These are phyloP conservation scores for Xylaria sp. DNA, from an alignment of 2,329 filamentous ascomycete genomes.

Conservation along the genomic window DNA sequence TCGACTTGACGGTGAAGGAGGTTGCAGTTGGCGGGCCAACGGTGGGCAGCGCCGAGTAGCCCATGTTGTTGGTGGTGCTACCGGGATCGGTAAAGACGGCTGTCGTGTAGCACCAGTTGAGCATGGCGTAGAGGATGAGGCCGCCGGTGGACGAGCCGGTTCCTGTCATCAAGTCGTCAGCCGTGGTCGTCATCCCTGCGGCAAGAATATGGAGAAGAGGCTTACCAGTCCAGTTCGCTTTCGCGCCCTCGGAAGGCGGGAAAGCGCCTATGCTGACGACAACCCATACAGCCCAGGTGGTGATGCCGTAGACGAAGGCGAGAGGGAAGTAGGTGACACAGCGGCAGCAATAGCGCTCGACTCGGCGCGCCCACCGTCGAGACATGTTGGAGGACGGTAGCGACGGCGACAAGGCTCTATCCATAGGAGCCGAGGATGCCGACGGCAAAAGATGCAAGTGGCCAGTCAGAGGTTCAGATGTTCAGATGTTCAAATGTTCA, in stretches of 20 bases:
- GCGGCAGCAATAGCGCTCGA: conserved; percentile 86
- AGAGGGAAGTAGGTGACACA: conserved; percentile 87
- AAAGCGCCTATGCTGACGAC: conserved; percentile 75
- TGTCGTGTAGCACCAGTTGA: conserved; percentile 89
- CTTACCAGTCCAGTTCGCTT: conserved; percentile 67
- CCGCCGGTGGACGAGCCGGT: conserved; percentile 70
- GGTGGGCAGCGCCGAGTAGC: conserved; percentile 86
- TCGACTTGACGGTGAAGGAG: conserved; percentile 91
- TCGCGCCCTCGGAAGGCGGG: conserved; percentile 55
- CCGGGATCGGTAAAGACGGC: conserved; percentile 95
- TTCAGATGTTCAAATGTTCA: no score
- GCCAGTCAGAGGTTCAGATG: not conserved
- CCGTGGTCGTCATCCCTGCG: conserved; percentile 21
- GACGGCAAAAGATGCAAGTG: not conserved
- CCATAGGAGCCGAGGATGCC: conserved; percentile 40
- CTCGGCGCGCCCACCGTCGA: conserved; percentile 72
- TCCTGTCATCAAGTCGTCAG: conserved; percentile 54
- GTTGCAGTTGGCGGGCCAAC: conserved; percentile 70
- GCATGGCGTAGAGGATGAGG: conserved; percentile 77
- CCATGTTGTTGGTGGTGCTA: conserved; percentile 70
- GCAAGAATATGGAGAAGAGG: conserved; percentile 10
- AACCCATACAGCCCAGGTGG: conserved; percentile 95
- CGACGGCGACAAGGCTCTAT: conserved; percentile 44
- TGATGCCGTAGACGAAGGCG: conserved; percentile 85
- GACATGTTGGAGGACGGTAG: conserved; percentile 57